These are phyloP conservation scores for Podospora australis DNA, from an alignment of 495 filamentous ascomycete genomes.

Conservation along the genomic window DNA sequence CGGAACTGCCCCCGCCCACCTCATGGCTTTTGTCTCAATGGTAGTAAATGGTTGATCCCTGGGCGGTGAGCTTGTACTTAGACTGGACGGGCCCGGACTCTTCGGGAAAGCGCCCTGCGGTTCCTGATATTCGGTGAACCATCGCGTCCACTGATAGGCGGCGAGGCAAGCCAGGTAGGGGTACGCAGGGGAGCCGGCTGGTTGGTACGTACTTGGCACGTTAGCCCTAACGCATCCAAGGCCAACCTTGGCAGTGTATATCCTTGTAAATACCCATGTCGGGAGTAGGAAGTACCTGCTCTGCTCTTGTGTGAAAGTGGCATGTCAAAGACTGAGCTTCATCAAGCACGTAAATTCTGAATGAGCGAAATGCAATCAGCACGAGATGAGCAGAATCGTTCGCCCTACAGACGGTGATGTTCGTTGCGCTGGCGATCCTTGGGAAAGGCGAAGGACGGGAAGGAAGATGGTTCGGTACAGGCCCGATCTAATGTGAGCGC, in stretches of 20 bases:
- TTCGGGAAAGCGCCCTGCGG: conserved; percentile 17
- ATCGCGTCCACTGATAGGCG: conserved; percentile 8
- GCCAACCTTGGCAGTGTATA: neutral
- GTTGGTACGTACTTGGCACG: conserved; percentile 4
- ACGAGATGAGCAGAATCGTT: too few species aligned
- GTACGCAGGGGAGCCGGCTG: conserved; percentile 10
- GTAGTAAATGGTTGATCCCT: neutral
- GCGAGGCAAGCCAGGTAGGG: conserved; percentile 6
- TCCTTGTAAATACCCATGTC: too few species aligned
- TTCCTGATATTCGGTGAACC: conserved; percentile 12
- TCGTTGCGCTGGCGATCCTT: too few species aligned
- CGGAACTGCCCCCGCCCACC: conserved; percentile 3
- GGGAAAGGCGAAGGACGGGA: too few species aligned
- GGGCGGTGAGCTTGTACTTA: conserved; percentile 21
- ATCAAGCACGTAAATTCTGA: too few species aligned
- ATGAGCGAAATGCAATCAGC: too few species aligned
- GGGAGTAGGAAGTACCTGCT: too few species aligned
- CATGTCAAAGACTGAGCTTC: too few species aligned
- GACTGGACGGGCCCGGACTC: conserved; percentile 11
- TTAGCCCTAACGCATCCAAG: neutral
- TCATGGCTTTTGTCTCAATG: conserved; percentile 5
- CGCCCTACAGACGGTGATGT: too few species aligned
- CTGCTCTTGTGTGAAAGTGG: too few species aligned
- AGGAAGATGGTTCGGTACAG: too few species aligned
- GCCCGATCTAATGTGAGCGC: too few species aligned